Evolutionary conservation across 108 stramenopile genomes (phyloP).

Genomic region (Stephanodiscus triporus): DNA sequence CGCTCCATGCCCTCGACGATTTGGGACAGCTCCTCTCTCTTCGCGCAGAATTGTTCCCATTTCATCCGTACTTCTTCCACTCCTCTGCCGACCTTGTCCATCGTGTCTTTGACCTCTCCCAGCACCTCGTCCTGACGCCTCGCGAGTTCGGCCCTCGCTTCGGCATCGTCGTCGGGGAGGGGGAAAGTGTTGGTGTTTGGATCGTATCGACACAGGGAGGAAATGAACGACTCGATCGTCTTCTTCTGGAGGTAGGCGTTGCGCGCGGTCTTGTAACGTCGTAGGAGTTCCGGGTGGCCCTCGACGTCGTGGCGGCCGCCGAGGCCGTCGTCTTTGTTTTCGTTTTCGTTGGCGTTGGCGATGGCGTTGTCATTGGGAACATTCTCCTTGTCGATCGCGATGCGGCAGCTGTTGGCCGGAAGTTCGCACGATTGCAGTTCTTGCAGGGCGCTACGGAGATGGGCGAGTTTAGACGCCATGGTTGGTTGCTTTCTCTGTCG

Average conservation of each 20-base stretch:
- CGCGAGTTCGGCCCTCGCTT: constrained; percentile 24
- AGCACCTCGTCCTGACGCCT: constrained; percentile 16
- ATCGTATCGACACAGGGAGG: constrained; percentile 33
- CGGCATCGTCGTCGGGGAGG: constrained; percentile 17
- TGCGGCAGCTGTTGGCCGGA: constrained; percentile 4
- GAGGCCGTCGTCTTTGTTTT: constrained; percentile 10
- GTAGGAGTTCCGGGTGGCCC: constrained; percentile 19
- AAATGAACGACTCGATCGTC: constrained; percentile 43
- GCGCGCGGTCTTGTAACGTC: constrained; percentile 51
- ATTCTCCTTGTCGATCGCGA: constrained; percentile 11
- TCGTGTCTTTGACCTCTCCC: constrained; percentile 5
- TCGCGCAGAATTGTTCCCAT: constrained; percentile 24
- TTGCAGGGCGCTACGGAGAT: constrained; percentile 31
- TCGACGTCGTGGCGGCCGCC: not conserved
- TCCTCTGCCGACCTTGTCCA: constrained; percentile 10
- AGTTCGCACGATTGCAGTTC: constrained; percentile 33
- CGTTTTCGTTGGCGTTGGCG: constrained; percentile 3
- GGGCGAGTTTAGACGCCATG: constrained; percentile 33
- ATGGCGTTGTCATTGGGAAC: not conserved
- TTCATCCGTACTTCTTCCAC: constrained; percentile 16
- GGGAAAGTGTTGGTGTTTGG: constrained; percentile 10
- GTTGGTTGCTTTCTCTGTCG: not conserved
- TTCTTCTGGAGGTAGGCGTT: constrained; percentile 51
- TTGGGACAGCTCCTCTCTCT: constrained; percentile 38
- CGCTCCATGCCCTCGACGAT: constrained; percentile 39